These are phyloP conservation scores for Paecilomyces dactylethromorphus DNA, from an alignment of 2,329 filamentous ascomycete species.

Conservation along the genomic window DNA sequence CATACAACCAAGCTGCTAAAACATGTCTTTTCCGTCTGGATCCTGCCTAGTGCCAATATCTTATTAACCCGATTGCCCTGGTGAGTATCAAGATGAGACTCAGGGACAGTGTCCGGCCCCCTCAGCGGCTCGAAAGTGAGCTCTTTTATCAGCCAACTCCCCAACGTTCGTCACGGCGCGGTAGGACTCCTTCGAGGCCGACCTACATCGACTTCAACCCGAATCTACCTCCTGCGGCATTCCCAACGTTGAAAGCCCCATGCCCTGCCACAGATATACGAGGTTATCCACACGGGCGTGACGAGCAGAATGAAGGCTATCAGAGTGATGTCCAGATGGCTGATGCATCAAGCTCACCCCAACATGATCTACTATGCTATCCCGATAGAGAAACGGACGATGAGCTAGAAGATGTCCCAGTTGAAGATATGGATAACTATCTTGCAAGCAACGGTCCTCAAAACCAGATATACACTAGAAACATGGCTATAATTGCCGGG, in stretches of 20 bases:
- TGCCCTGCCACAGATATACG: background rate
- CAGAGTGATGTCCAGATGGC: background rate
- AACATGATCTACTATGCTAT: background rate
- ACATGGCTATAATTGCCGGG: conserved; percentile 17
- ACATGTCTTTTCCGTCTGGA: background rate
- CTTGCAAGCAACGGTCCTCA: conserved; percentile 20
- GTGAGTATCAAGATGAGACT: conserved; percentile 20
- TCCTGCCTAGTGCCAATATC: background rate
- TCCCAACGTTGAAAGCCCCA: conserved; percentile 30
- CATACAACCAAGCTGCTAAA: background rate
- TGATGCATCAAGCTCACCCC: background rate
- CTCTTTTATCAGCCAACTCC: conserved; percentile 10
- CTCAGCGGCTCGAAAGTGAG: conserved; percentile 22
- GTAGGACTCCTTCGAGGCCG: conserved; percentile 6
- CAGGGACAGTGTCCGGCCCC: conserved; percentile 22
- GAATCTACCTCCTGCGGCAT: conserved; percentile 33
- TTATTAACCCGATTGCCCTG: background rate
- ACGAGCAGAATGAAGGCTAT: background rate
- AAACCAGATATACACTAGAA: conserved; percentile 21
- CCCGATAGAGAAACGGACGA: background rate
- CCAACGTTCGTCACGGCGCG: conserved; percentile 9
- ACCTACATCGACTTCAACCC: conserved; percentile 29
- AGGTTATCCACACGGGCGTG: background rate
- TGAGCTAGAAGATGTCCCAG: conserved; percentile 7
- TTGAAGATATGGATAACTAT: conserved; percentile 13